Evolutionary conservation across 23 red algal genomes (phyloP), one percentile per base, ranked within the genome.

Genomic region (Agarophyton chilense): DNA sequence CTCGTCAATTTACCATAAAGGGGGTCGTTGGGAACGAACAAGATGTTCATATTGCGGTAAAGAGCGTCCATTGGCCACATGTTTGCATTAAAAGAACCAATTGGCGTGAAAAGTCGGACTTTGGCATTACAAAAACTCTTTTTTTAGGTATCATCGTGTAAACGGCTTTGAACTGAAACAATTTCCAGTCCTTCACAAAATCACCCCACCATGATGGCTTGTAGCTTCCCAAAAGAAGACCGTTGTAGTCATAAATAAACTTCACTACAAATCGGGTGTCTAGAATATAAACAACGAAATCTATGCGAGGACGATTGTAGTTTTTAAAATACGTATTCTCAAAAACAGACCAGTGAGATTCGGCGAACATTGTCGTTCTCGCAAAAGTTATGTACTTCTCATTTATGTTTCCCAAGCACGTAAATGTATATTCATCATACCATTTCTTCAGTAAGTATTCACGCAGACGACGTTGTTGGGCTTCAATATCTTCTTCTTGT

Each of bases 391-490:
- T 71, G 7, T 19, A 46, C 8, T 9, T 33, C 7, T 16, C 4
- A 71, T 71, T 71, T 35, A 14, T 71, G 4, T 5, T 9, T 43
- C 65, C 65, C 65, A 13, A 71, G 19, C 65, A 71, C 35, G 33
- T 43, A 46, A 71, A 71, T 5, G 41, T 71, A 24, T 71, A 43
- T 12, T 71, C 65, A 71, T 71, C 65, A 19, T 71, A 71, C 65
- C 65, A 71, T 4, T 71, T 71, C 28, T 28, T 9, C 41, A 71
- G 21, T 11, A 71, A 4, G 33, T 71, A 71, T 33, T 32, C 19
- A 4, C 19, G 11, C 21, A 56, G 19, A 56, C 4, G 9, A 17
- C 19, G 8, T 56, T 56, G 52, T 24, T 56, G 52, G 3, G 8
- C 19, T 24, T 56, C 11, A 14, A 56, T 17, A 14, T 56, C 52